These are phyloP conservation scores for Xylogone sp. DNA, from an alignment of 2,329 filamentous ascomycete genomes.

Conservation along the genomic window DNA sequence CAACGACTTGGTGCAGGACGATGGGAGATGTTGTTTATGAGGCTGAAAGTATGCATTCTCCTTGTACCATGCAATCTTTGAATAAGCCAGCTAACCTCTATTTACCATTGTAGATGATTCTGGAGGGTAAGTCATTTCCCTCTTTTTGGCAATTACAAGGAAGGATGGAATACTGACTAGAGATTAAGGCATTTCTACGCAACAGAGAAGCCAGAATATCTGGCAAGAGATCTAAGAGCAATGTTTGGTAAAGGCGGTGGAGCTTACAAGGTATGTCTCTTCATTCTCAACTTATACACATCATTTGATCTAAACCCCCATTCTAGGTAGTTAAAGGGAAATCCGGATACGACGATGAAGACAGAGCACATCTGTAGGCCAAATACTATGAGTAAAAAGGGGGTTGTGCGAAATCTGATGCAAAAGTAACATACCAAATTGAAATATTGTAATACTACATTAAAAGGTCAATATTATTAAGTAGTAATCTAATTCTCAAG, in stretches of 20 bases:
- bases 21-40: constrained; percentile 59
- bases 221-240: constrained; percentile 48
- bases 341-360: constrained; percentile 21
- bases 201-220: constrained; percentile 49
- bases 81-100: not conserved
- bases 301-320: not conserved
- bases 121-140: constrained; percentile 2
- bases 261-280: constrained; percentile 31
- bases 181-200: constrained; percentile 56
- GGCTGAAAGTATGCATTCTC: constrained; percentile 16
- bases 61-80: not conserved
- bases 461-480: no score
- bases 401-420: no score
- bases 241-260: constrained; percentile 55
- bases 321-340: constrained; percentile 17
- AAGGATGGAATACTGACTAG: constrained; percentile 38
- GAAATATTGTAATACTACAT: no score
- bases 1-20: constrained; percentile 52
- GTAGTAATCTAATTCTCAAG: no score
- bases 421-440: no score
- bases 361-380: constrained; percentile 13
- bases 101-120: not conserved
- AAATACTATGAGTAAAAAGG: no score
- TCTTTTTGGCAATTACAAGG: not conserved
- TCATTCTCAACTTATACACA: not conserved